Evolutionary conservation across 1,284 basidiomycete genomes (phyloP), one percentile per base, ranked within the genome.

Genomic region (Melampsora americana): DNA sequence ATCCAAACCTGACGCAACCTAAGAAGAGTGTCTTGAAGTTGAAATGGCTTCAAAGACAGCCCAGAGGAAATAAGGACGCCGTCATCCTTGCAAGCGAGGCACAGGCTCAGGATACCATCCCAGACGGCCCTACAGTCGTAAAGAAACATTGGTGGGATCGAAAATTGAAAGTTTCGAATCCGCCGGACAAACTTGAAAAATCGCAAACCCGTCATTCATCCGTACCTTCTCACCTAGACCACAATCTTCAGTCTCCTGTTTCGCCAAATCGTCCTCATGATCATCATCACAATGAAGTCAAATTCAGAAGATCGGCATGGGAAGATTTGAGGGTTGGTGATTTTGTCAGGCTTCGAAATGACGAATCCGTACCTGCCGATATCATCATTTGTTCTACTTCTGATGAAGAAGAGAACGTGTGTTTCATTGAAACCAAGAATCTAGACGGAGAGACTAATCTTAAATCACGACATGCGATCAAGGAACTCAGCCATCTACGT

Each of bases 381-480:
- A 86, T 99, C 78, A 87, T 98, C 79, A 91, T 99, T 78, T 97
- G 93, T 83, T 86, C 95, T 0, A 97, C 96, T 0, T 95, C 92
- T n/a, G 96, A 99, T 83, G 23, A 39, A 5, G 95, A 97, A 69
- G 96, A 97, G 83, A 93, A 98, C 82, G 91, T 95, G 14, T 93
- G 93, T 66, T 99, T 90, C 83, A 90, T 99, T 78, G 96, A 99
- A 86, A 99, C 96, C 56, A 99, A 99, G 87, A 99, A 97, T 81
- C 86, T 99, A 64, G 96, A 99, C 81, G 96, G 96, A 59, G 96
- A 99, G 85, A 99, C 95, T 66, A 99, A 98, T 82, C 89, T 99
- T 83, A 99, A 99, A 85, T 93, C 91, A 0, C 88, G 95, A 11
- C 89, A 90, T 79, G 95, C 92, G 1, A 88, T 91, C 0, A 86